Evolutionary conservation across 176 grass and related monocot genomes (phyloP).

Genomic region (Oryza meyeriana): DNA sequence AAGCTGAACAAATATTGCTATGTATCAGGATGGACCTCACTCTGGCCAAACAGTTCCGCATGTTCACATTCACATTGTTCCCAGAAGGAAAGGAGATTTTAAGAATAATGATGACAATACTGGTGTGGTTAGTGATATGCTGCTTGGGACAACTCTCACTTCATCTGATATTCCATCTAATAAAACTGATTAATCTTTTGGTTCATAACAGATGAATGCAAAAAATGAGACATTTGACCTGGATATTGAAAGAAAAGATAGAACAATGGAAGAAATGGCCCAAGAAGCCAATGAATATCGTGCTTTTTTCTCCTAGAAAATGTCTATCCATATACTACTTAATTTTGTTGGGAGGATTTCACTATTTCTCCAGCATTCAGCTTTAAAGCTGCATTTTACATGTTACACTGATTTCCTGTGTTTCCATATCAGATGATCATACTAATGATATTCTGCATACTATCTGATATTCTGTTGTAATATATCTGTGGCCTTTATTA

Average conservation of each 20-base stretch:
- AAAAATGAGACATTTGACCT: slow-evolving; percentile 95
- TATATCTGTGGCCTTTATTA: too few species aligned
- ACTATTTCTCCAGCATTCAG: background rate
- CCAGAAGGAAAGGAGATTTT: slow-evolving; percentile 80
- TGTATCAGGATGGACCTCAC: slow-evolving; percentile 74
- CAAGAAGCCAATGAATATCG: slow-evolving; percentile 62
- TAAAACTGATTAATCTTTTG: background rate
- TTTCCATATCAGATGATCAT: background rate
- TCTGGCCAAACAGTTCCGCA: slow-evolving; percentile 89
- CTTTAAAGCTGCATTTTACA: background rate
- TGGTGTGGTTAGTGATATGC: background rate
- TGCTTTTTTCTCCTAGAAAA: slow-evolving; percentile 52
- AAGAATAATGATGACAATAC: slow-evolving; percentile 65
- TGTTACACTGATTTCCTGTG: background rate
- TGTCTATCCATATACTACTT: too few species aligned
- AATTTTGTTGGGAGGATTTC: too few species aligned
- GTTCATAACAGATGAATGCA: slow-evolving; percentile 45
- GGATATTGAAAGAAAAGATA: slow-evolving; percentile 76
- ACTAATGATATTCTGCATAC: background rate
- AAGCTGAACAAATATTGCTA: too few species aligned
- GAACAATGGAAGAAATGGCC: slow-evolving; percentile 69
- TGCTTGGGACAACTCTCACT: background rate
- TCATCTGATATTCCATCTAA: background rate
- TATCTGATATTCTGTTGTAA: too few species aligned
- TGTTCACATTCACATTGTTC: slow-evolving; percentile 88